Base-by-base conservation (phyloP, 2,329 filamentous ascomycete genomes). In the Exophiala calicioides region DNA sequence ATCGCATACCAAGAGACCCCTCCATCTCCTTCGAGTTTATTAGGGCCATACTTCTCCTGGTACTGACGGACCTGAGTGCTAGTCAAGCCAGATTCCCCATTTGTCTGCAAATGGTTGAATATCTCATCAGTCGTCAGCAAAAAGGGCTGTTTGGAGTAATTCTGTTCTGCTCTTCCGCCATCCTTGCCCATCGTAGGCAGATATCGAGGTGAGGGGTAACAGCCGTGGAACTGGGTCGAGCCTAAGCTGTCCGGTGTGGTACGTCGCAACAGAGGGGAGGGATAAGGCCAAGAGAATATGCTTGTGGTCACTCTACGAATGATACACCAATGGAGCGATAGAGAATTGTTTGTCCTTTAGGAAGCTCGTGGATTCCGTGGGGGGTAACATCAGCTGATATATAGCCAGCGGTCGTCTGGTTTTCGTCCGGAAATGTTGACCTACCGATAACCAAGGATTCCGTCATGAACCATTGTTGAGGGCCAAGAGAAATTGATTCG, bases 1-100 rank as follows among this genome's bases (percentile, higher is more conserved):
- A 80, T 75, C 48, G 75, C 70, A 50, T 69, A 67, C 46, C 70
- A 71, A 42, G 70, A 69, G 26, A 77, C 60, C 1, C 62, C 75
- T 15, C 69, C 71, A 31, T 69, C 68, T 2, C 63, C 68, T 15
- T 68, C 69, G 1, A 80, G 65, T 37, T 76, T 71, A 55, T 79
- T 80, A 7, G 65, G 59, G 24, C 76, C 76, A 67, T 73, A 75
- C 44, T 71, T 65, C n/a, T 67, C 61, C 19, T 73, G 65, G 21
- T 73, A 64, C 32, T 68, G 60, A 48, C 67, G 64, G 13, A 72
- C 73, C 48, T 75, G 71, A 24, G 58, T 58, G 8, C 62, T 68
- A 15, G 47, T 53, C 23, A 80, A 65, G 39, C 77, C 77, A 55
- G 75, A 72, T 27, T 76, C 73, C 42, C 68, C 50, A 50, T 74